phyloP scores from a whole-genome alignment of 805 yeast species.

The Kodamaea fukazawae region DNA sequence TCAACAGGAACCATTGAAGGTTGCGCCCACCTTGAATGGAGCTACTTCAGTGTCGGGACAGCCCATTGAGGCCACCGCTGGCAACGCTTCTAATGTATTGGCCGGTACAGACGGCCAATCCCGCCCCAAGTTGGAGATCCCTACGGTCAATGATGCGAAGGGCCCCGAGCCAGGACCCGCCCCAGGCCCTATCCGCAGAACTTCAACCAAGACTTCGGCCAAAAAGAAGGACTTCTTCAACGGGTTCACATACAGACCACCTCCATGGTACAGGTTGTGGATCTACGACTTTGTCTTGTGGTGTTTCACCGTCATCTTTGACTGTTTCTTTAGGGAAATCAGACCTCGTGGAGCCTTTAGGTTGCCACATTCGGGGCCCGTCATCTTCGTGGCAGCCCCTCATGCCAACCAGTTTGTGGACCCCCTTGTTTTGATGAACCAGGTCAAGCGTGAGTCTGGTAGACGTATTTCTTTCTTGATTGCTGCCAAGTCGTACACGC shows the following conservation, averaged over 20 bases:
- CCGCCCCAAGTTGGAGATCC: slow-evolving; percentile 1
- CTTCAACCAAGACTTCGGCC: slow-evolving; percentile 2
- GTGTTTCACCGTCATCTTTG: slow-evolving; percentile 40
- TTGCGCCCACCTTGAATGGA: too few species aligned
- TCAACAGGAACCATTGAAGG: too few species aligned
- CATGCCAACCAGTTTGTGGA: slow-evolving; percentile 93
- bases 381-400: slow-evolving; percentile 93
- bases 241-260: slow-evolving; percentile 10
- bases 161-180: slow-evolving; percentile 8
- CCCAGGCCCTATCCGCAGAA: slow-evolving; percentile 6
- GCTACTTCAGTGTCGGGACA: too few species aligned
- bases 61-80: too few species aligned
- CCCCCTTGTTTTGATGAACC: slow-evolving; percentile 79
- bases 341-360: slow-evolving; percentile 83
- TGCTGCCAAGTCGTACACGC: slow-evolving; percentile 74
- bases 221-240: background rate
- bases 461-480: slow-evolving; percentile 77
- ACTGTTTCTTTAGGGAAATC: slow-evolving; percentile 83
- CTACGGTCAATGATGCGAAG: slow-evolving; percentile 3
- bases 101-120: background rate
- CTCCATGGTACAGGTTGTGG: slow-evolving; percentile 26
- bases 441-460: slow-evolving; percentile 62
- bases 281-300: slow-evolving; percentile 38
- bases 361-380: slow-evolving; percentile 69
- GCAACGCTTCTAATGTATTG: too few species aligned